Evolutionary conservation across 371 early-diverging fungal genomes (phyloP).

Genomic region (Mortierella sp.): DNA sequence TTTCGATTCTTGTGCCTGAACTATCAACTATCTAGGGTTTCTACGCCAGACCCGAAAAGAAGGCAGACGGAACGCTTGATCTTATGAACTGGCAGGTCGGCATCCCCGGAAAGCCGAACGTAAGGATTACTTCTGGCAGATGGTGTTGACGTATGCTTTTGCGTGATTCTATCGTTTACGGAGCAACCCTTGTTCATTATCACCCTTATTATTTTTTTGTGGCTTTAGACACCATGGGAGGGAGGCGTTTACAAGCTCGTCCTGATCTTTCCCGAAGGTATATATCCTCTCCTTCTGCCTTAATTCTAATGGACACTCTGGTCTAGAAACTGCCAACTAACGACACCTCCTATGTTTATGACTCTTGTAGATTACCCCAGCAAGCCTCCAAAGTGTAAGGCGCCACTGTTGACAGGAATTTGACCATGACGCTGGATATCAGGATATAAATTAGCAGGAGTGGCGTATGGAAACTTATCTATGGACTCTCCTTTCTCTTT

Average conservation of each 20-base stretch:
- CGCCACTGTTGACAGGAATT: not conserved
- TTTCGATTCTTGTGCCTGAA: not conserved
- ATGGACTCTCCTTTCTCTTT: not conserved
- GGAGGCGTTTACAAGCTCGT: constrained; percentile 94
- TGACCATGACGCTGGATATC: not conserved
- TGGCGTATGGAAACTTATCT: not conserved
- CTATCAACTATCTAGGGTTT: constrained; percentile 71
- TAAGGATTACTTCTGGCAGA: constrained; percentile 47
- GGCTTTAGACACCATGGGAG: constrained; percentile 92
- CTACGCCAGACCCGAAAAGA: constrained; percentile 91
- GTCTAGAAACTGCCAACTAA: not conserved
- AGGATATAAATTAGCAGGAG: not conserved
- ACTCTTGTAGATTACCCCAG: constrained; percentile 77
- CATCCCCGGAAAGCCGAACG: constrained; percentile 91
- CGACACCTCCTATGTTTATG: not conserved
- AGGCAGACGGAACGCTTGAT: constrained; percentile 84
- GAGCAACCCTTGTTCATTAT: not conserved
- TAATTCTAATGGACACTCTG: not conserved
- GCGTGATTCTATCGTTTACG: not conserved
- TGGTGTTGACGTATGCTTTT: too few relatives aligned
- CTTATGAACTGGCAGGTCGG: constrained; percentile 94
- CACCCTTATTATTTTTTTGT: not conserved
- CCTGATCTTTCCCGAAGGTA: constrained; percentile 93
- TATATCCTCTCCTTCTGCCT: not conserved
- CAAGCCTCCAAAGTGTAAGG: constrained; percentile 88